Base-by-base conservation (phyloP, 768 basidiomycete genomes). In the Calocera cornea region DNA sequence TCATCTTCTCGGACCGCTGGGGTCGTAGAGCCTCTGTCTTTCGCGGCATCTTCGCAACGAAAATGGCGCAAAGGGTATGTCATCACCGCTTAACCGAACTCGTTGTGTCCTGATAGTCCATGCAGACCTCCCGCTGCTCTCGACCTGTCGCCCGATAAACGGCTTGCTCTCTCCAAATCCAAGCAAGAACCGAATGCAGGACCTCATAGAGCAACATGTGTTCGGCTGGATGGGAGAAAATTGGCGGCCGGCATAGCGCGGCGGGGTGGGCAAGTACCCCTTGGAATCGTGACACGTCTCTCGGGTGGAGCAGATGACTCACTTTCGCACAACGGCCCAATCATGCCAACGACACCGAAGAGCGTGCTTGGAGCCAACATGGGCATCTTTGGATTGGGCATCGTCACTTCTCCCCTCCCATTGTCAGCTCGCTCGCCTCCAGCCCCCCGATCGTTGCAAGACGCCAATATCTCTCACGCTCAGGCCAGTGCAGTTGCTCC, bases 321-420 rank as follows among this genome's bases (percentile, higher is more conserved):
- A 10, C 2, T 33, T 60, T 24, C 44, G 24, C 16, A 47, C 44
- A 47, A 19, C 19, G 27, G 54, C 31, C 54, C 54, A 29, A 2
- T 33, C 5, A 17, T 47, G 19, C 44, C 44, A 2, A 22, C 2
- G 5, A 60, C 54, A 29, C 54, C 54, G 27, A 60, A 60, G 19
- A 10, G 2, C 8, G 54, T 5, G 5, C 7, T 29, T 33, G 54
- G 54, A 2, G 54, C 54, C 11, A 11, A 60, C 24, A 60, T 60
- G 31, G 54, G 54, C 19, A 31, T 60, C 14, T 22, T 60, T 19
- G 54, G 54, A 2, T 27, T 60, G 5, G 54, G 54, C 3, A 27
- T 60, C 27, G 54, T 60, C 54, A 10, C 54, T 60, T 60, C 54
- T 60, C 54, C 54, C 16, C 54, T 60, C 31, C 54, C 54, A 22